Evolutionary conservation across 2,329 filamentous ascomycete genomes (phyloP).

Genomic region (Monosporascus sp.): DNA sequence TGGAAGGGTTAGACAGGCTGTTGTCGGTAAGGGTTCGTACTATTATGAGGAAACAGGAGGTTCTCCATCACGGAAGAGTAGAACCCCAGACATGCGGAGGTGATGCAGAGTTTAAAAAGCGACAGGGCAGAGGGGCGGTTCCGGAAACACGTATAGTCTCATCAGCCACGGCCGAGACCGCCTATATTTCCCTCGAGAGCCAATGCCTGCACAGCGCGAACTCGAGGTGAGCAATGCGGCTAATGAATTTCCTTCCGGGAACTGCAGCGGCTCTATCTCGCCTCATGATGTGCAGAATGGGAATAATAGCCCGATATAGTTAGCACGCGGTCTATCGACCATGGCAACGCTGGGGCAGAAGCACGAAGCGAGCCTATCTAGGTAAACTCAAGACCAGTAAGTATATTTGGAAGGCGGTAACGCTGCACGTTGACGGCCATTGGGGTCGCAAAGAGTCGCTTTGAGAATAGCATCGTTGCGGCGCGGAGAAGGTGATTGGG

Average conservation of each 20-base stretch:
- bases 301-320: slow-evolving; percentile 14
- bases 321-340: slow-evolving; percentile 11
- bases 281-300: slow-evolving; percentile 25
- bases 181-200: slow-evolving; percentile 17
- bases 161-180: slow-evolving; percentile 31
- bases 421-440: slow-evolving; percentile 16
- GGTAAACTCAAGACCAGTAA: background rate
- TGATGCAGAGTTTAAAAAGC: slow-evolving; percentile 37
- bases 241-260: slow-evolving; percentile 4
- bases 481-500: background rate
- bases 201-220: slow-evolving; percentile 21
- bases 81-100: slow-evolving; percentile 33
- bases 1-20: slow-evolving; percentile 33
- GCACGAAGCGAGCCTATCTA: background rate
- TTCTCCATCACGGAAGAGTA: slow-evolving; percentile 30
- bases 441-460: background rate
- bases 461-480: slow-evolving; percentile 12
- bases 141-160: slow-evolving; percentile 23
- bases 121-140: slow-evolving; percentile 31
- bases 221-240: slow-evolving; percentile 4
- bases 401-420: slow-evolving; percentile 15
- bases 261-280: slow-evolving; percentile 16
- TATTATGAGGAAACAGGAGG: slow-evolving; percentile 30
- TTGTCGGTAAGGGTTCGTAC: slow-evolving; percentile 26
- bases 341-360: slow-evolving; percentile 8